Percentiles rank a stretch among this genome's conserved stretches.
Evolutionary conservation across 2,329 filamentous ascomycete genomes (phyloP).

Genomic region (Zasmidium cellare): DNA sequence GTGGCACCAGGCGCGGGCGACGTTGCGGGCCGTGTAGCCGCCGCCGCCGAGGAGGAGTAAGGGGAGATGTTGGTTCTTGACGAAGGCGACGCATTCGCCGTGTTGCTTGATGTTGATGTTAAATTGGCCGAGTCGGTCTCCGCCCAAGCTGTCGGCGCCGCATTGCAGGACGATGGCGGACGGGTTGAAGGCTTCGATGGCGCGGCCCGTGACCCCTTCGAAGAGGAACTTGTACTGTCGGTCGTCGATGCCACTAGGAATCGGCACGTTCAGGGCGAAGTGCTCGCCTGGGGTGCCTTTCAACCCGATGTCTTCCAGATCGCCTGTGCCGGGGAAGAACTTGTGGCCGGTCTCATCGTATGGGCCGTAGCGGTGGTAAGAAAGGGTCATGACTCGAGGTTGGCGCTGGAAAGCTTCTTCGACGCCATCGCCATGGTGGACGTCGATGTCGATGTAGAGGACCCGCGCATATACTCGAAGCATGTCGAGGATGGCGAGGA

Average conservation of each 20-base stretch:
- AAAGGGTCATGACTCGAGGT: conserved; percentile 87
- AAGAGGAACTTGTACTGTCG: conserved; percentile 82
- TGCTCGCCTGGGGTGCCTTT: conserved; percentile 76
- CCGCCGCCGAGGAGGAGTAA: conserved; percentile 91
- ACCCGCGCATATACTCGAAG: conserved; percentile 80
- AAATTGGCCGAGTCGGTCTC: conserved; percentile 90
- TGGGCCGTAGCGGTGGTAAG: conserved; percentile 96
- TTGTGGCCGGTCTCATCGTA: conserved; percentile 51
- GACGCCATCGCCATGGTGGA: conserved; percentile 87
- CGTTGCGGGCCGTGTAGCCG: conserved; percentile 94
- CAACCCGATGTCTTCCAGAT: conserved; percentile 63
- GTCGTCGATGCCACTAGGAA: conserved; percentile 68
- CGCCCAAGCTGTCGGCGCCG: conserved; percentile 89
- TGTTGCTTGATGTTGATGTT: conserved; percentile 96
- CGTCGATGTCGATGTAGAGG: conserved; percentile 92
- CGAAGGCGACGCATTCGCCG: conserved; percentile 84
- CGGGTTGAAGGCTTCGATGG: conserved; percentile 81
- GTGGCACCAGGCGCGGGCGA: conserved; percentile 94
- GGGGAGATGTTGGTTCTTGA: conserved; percentile 77
- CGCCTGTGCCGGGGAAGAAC: conserved; percentile 70
- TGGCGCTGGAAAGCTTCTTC: conserved; percentile 90
- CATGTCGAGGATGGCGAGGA: conserved; percentile 86
- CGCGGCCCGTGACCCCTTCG: conserved; percentile 73
- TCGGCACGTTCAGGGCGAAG: conserved; percentile 68
- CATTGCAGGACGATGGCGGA: conserved; percentile 92